Conservation (phyloP, 495 filamentous ascomycete species). For the Annulohypoxylon stygium region DNA sequence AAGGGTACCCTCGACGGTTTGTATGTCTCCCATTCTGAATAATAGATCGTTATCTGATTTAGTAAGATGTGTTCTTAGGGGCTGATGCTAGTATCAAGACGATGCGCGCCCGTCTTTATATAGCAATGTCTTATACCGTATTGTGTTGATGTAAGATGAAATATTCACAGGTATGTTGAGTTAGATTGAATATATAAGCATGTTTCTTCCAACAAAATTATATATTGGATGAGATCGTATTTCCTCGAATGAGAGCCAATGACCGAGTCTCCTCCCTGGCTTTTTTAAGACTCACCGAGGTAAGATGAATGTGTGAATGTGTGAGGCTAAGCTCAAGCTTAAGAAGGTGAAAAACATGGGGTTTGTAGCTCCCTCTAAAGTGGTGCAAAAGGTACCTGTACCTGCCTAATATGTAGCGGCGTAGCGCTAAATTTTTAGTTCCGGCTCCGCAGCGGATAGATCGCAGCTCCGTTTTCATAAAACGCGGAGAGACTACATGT, state of each 20-base stretch:
- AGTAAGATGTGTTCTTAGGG: not conserved
- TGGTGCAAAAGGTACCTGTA: not conserved
- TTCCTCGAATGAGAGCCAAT: conserved; percentile 39
- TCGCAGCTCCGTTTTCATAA: conserved; percentile 9
- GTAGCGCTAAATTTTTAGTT: conserved; percentile 8
- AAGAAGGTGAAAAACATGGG: not conserved
- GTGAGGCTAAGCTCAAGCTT: not conserved
- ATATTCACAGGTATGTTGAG: not conserved
- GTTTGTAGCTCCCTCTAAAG: not conserved
- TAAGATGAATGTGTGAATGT: not conserved
- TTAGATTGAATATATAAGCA: not conserved
- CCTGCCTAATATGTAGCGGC: not conserved
- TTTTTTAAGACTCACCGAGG: conserved; percentile 21
- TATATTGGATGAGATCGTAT: conserved; percentile 33
- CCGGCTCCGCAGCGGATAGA: conserved; percentile 26
- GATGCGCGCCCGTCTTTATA: not conserved
- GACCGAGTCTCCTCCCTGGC: not conserved
- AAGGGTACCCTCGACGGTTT: conserved; percentile 64
- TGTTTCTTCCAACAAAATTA: not conserved
- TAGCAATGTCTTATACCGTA: not conserved
- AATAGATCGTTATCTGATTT: not conserved
- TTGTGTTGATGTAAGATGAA: not conserved
- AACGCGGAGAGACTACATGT: conserved; percentile 16
- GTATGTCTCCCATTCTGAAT: conserved; percentile 56
- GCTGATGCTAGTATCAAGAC: not conserved